Base-by-base conservation (phyloP, 2,329 filamentous ascomycete genomes). In the Pochonia chlamydosporia region DNA sequence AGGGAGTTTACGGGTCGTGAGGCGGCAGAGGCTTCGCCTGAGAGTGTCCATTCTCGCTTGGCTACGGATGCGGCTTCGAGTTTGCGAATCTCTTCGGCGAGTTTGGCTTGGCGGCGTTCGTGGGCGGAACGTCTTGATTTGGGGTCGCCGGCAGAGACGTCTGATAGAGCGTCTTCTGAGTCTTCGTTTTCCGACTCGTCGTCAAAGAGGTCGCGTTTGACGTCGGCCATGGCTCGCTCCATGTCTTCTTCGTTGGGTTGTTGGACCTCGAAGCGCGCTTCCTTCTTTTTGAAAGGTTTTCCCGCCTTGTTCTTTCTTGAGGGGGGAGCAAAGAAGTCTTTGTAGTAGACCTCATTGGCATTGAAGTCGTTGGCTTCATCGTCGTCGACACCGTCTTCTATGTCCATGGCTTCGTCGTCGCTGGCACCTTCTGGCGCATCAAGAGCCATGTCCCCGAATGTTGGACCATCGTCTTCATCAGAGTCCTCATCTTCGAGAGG, bases 281-380 rank as follows among this genome's bases (percentile, higher is more conserved):
- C 59, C 45, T 71, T 68, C 53, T 68, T 72, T 25, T 43, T 40
- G 9, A 13, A 8, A 46, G 62, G 64, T 58, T 68, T 79, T 55
- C 61, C 67, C 48, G 62, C 69, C 57, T 76, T 82, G 48, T 75
- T 75, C 52, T 93, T 95, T 56, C 79, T 82, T 18, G 85, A 78
- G 13, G 91, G 91, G 10, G 91, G 92, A 9, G 87, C 89, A 60
- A 96, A 97, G 70, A 96, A 97, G 64, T 97, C 90, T 51, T 85
- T 84, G 67, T 96, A 97, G 69, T 85, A 89, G 59, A 96, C 75
- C 52, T 91, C 85, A 62, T 96, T 95, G 43, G 91, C 90, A 58
- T 95, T 95, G 52, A 73, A 65, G 40, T 77, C 79, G 43, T 77
- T 76, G 33, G 75, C 79, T 39, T 79, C 79, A 13, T 77, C 76